Percentiles rank a stretch among this genome's conserved stretches.
Evolutionary conservation across 495 filamentous ascomycete species (phyloP).

Genomic region (Xylaria nigripes): DNA sequence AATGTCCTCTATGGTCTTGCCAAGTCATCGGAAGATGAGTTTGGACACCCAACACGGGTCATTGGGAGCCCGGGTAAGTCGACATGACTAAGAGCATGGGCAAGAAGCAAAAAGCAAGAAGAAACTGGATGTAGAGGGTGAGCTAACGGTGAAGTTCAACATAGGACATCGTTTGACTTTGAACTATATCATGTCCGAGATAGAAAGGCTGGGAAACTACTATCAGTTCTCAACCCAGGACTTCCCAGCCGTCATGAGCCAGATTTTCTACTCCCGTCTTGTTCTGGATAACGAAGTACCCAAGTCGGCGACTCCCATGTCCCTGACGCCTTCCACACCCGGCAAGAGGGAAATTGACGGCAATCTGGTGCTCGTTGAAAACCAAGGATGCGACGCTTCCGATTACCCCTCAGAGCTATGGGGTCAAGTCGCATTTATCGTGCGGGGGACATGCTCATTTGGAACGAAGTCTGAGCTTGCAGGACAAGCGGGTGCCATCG

Average conservation of each 20-base stretch:
- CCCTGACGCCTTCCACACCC: slow-evolving; percentile 51
- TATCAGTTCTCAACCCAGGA: slow-evolving; percentile 51
- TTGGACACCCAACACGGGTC: slow-evolving; percentile 54
- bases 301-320: slow-evolving; percentile 47
- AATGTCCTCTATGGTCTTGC: slow-evolving; percentile 50
- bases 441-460: slow-evolving; percentile 52
- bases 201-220: slow-evolving; percentile 45
- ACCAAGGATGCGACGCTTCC: slow-evolving; percentile 40
- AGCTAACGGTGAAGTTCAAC: slow-evolving; percentile 11
- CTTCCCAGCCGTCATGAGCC: slow-evolving; percentile 51
- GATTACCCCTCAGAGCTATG: slow-evolving; percentile 38
- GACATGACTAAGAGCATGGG: not conserved
- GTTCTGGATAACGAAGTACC: slow-evolving; percentile 45
- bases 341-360: slow-evolving; percentile 47
- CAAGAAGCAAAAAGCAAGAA: not conserved
- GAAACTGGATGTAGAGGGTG: not conserved
- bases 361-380: slow-evolving; percentile 33
- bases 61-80: slow-evolving; percentile 52
- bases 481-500: slow-evolving; percentile 50
- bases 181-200: slow-evolving; percentile 48
- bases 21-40: slow-evolving; percentile 44
- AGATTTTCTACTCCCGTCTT: slow-evolving; percentile 49
- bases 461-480: slow-evolving; percentile 50
- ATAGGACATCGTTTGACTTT: slow-evolving; percentile 51
- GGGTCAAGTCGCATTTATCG: slow-evolving; percentile 49